These are phyloP conservation scores for Alternaria viburni DNA, from an alignment of 2,329 filamentous ascomycete species.

Conservation along the genomic window DNA sequence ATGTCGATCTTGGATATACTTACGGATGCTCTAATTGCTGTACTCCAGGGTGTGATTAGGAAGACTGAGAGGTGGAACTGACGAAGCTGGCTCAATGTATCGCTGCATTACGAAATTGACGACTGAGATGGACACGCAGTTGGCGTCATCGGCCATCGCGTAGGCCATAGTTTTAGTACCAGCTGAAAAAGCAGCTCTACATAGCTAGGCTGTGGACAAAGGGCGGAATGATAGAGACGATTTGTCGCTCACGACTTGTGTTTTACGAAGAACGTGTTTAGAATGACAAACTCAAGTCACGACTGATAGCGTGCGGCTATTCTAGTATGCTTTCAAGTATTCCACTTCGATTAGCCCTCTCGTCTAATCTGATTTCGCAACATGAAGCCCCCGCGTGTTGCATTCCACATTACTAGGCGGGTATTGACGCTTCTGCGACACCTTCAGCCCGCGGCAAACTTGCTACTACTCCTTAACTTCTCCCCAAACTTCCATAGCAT, in stretches of 20 bases:
- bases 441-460: constrained; percentile 54
- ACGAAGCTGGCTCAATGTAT: neutral
- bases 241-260: neutral
- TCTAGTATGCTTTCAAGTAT: neutral
- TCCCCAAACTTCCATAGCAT: constrained; percentile 60
- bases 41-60: neutral
- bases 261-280: neutral
- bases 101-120: neutral
- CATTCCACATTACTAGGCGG: neutral
- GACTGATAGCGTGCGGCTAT: neutral
- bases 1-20: neutral
- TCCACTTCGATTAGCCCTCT: neutral
- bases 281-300: neutral
- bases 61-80: neutral
- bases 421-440: neutral
- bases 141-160: neutral
- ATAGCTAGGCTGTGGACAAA: neutral
- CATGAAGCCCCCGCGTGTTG: neutral
- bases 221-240: neutral
- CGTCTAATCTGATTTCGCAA: neutral
- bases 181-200: neutral
- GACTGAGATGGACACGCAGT: neutral
- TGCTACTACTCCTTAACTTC: constrained; percentile 54
- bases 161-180: neutral
- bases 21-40: neutral